Evolutionary conservation across 2,329 filamentous ascomycete species (phyloP).

Genomic region (Geosmithia flava): DNA sequence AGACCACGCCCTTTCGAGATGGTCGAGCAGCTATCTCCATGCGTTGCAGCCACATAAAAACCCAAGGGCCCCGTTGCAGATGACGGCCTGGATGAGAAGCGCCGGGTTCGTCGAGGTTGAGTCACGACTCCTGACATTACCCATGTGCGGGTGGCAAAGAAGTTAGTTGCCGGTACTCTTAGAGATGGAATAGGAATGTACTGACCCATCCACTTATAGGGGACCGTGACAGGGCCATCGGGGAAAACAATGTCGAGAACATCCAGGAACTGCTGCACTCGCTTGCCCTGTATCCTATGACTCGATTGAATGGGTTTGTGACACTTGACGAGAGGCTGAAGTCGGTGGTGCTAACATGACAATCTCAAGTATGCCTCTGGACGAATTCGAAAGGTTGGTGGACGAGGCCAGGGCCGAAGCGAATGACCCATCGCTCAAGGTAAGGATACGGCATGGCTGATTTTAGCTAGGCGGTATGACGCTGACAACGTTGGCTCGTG

Average conservation of each 20-base stretch:
- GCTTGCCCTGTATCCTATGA: conserved; percentile 43
- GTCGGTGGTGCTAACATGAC: conserved; percentile 2
- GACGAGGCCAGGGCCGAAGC: conserved; percentile 43
- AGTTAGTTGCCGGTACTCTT: conserved; percentile 30
- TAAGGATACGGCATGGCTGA: conserved; percentile 15
- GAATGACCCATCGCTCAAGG: conserved; percentile 41
- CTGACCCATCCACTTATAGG: conserved; percentile 20
- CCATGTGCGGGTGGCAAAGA: conserved; percentile 57
- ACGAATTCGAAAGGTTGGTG: conserved; percentile 45
- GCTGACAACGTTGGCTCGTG: neutral
- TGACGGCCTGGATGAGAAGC: conserved; percentile 44
- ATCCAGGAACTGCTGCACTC: conserved; percentile 41
- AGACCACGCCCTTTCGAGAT: conserved; percentile 54
- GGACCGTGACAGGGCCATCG: conserved; percentile 38
- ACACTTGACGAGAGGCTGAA: neutral
- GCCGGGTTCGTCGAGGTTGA: conserved; percentile 61
- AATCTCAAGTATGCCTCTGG: conserved; percentile 35
- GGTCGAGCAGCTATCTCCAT: conserved; percentile 53
- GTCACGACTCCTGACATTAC: conserved; percentile 50
- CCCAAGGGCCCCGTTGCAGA: conserved; percentile 47
- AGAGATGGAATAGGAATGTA: neutral
- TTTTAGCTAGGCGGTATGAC: neutral
- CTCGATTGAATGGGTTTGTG: conserved; percentile 32
- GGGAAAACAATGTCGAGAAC: conserved; percentile 39
- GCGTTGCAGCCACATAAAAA: conserved; percentile 54